phyloP scores from a whole-genome alignment of 768 basidiomycete genomes.

The Cantharellus cinnabarinus region DNA sequence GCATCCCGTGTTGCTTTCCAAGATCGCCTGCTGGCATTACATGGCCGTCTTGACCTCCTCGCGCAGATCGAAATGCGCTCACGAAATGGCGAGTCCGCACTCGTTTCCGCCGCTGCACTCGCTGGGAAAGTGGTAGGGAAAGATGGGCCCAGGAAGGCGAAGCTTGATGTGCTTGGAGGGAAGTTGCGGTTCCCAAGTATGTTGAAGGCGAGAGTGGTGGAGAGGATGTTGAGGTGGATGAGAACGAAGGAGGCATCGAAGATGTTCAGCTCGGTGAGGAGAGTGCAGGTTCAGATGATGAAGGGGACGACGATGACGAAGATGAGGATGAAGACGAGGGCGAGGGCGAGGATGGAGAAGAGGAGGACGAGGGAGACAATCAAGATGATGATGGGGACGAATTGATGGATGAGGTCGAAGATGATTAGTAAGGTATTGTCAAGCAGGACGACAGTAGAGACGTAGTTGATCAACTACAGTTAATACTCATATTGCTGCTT shows the following conservation, averaged over 20 bases:
- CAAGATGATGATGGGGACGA: conserved; percentile 1
- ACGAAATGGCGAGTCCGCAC: conserved; percentile 24
- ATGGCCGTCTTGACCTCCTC: conserved; percentile 79
- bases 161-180: conserved; percentile 19
- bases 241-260: neutral
- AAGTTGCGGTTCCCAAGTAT: conserved; percentile 24
- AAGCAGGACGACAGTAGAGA: neutral
- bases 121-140: no score
- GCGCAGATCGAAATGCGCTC: conserved; percentile 85
- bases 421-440: neutral
- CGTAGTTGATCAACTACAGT: no score
- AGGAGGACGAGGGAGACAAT: conserved; percentile 16
- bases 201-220: conserved; percentile 59
- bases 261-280: conserved; percentile 14
- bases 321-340: conserved; percentile 28
- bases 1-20: conserved; percentile 63
- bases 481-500: no score
- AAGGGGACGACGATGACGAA: conserved; percentile 12
- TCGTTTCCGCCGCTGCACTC: conserved; percentile 14
- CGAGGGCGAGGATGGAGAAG: conserved; percentile 20
- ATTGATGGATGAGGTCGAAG: no score
- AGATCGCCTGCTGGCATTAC: conserved; percentile 64
- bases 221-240: neutral
- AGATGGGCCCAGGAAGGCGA: conserved; percentile 9
- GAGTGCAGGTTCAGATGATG: conserved; percentile 11